Base-by-base conservation (phyloP, 2,329 filamentous ascomycete species). In the Aspergillus oerlinghausenensis region DNA sequence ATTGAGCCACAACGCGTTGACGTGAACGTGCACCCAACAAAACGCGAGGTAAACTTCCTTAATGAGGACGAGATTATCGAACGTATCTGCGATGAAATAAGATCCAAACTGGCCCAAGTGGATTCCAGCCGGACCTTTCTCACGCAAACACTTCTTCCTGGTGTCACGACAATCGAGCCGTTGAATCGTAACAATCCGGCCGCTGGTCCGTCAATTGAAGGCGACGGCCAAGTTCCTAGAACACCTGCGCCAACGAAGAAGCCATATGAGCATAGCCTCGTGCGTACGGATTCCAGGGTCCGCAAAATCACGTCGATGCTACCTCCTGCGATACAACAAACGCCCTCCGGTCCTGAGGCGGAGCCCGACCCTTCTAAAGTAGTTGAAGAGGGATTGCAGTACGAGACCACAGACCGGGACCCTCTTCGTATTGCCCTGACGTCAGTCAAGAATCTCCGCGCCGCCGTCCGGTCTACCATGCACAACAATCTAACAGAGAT, bases 281-380 rank as follows among this genome's bases (percentile, higher is more conserved):
- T 99, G 2, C 86, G 94, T 21, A 97, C 93, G 10, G 94, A 99
- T 70, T 86, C 90, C 1, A 89, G 88, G 57, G 81, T 90, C 62
- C 88, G 92, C 57, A 99, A 99, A 72, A 99, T 99, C 60, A 99
- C 94, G 0, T 92, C 90, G 59, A 97, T 99, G 93, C 84, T 99
- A 32, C 82, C 85, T n/a, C 82, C 86, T 19, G 75, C 79, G n/a
- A 62, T 63, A 54, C 65, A 62, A n/a, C 70, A 69, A 40, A 62
- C 63, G 11, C 63, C 62, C 9, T 51, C 59, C 14, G 61, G 63
- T 19, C 63, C 67, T 11, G 70, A 72, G 40, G 51, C 59, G 54
- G 79, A 79, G 54, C 52, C 72, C 69, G 40, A 58, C 49, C 47
- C 61, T 3, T 40, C 62, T 32, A 58, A 61, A 19, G 55, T 67